These are phyloP conservation scores for Acanthamoeba castellanii DNA, from an alignment of 208 protist species.

Conservation along the genomic window DNA sequence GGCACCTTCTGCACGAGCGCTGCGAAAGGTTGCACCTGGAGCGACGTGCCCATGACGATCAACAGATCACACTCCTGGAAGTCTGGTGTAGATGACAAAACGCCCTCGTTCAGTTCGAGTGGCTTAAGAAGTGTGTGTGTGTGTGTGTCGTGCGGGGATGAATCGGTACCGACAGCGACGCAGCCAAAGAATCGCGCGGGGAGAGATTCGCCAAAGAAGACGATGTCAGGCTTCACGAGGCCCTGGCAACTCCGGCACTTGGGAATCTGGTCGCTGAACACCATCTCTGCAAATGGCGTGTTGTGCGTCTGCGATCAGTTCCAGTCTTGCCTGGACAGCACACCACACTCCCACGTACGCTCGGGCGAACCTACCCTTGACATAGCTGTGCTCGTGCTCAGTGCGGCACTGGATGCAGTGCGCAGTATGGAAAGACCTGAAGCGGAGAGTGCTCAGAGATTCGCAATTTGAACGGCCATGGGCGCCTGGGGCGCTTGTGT, in stretches of 20 bases:
- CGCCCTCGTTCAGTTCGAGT: not conserved
- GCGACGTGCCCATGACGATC: slow-evolving; percentile 87
- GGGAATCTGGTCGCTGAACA: slow-evolving; percentile 76
- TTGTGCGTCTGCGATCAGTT: not conserved
- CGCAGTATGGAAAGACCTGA: slow-evolving; percentile 63
- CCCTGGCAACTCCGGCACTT: slow-evolving; percentile 74
- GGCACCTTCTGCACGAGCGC: slow-evolving; percentile 3
- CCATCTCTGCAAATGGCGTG: slow-evolving; percentile 31
- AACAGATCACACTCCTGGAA: slow-evolving; percentile 80
- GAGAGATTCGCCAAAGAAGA: slow-evolving; percentile 87
- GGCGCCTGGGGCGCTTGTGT: not conserved
- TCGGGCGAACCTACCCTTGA: slow-evolving; percentile 60
- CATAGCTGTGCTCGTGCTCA: slow-evolving; percentile 22
- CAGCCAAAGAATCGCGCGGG: slow-evolving; percentile 74
- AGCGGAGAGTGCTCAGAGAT: not conserved
- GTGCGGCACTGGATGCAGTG: slow-evolving; percentile 78
- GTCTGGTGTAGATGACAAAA: not conserved
- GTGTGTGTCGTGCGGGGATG: not conserved
- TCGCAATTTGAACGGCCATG: not conserved
- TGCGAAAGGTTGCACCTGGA: slow-evolving; percentile 87
- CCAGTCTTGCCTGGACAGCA: not conserved
- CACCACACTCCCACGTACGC: not conserved
- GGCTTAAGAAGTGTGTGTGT: not conserved
- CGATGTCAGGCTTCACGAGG: slow-evolving; percentile 86
- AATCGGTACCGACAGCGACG: not conserved